phyloP scores from a whole-genome alignment of 768 basidiomycete genomes.

The Psilocybe cyanescens region DNA sequence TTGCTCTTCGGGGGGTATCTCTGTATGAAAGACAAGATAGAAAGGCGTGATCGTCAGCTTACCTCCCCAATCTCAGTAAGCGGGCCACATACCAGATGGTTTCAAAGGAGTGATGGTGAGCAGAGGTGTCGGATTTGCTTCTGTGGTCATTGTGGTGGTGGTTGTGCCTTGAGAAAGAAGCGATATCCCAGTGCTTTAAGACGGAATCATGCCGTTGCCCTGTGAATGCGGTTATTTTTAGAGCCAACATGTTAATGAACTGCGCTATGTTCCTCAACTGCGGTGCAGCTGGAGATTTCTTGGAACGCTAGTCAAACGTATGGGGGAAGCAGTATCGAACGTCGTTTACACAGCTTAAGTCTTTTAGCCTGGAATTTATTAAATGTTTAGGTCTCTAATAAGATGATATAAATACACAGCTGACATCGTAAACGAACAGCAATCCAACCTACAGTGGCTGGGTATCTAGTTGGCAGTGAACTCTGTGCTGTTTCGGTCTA shows the following conservation, averaged over 20 bases:
- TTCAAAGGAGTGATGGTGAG: constrained; percentile 32
- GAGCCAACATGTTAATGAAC: neutral
- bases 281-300: constrained; percentile 6
- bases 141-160: constrained; percentile 29
- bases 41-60: neutral
- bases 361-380: constrained; percentile 6
- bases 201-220: constrained; percentile 14
- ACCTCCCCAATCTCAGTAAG: neutral
- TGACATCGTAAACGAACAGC: constrained; percentile 10
- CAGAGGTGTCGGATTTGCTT: constrained; percentile 21
- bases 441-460: constrained; percentile 16
- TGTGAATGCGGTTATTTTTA: constrained; percentile 23
- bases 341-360: neutral
- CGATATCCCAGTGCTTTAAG: constrained; percentile 4
- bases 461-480: constrained; percentile 6
- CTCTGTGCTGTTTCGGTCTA: constrained; percentile 55
- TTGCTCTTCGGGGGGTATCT: constrained; percentile 62
- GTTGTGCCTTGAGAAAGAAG: constrained; percentile 21
- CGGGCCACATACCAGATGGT: constrained; percentile 28
- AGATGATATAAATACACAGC: constrained; percentile 24
- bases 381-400: constrained; percentile 9
- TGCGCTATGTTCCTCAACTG: neutral
- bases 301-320: neutral
- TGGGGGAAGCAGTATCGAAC: neutral
- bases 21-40: constrained; percentile 33